Percentiles rank a stretch among this genome's conserved stretches.
phyloP scores from a whole-genome alignment of 2,329 filamentous ascomycete genomes.

The Phialophora verrucosa region DNA sequence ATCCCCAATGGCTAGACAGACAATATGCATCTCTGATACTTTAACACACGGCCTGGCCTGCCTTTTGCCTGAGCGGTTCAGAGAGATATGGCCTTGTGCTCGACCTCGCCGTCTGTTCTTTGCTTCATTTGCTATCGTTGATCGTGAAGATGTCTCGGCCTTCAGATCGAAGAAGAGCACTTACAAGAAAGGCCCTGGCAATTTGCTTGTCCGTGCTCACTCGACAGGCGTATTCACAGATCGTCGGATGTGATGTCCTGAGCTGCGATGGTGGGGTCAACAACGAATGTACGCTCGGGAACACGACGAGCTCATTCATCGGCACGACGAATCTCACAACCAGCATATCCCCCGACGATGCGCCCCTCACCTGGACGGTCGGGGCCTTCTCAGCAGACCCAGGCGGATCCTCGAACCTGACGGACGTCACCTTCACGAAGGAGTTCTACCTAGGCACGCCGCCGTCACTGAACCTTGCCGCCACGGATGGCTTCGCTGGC shows the following conservation, averaged over 20 bases:
- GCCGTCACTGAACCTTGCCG: constrained; percentile 21
- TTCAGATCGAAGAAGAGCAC: neutral
- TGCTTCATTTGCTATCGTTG: constrained; percentile 12
- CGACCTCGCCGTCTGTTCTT: constrained; percentile 11
- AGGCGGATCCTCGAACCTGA: constrained; percentile 13
- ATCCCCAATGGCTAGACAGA: neutral
- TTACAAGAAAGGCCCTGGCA: constrained; percentile 3
- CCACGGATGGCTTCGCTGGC: constrained; percentile 11
- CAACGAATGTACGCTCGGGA: constrained; percentile 27
- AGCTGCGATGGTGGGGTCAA: constrained; percentile 23
- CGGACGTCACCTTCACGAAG: constrained; percentile 21
- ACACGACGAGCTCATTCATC: constrained; percentile 27
- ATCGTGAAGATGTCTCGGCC: constrained; percentile 12
- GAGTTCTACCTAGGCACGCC: constrained; percentile 31
- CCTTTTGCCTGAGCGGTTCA: constrained; percentile 5
- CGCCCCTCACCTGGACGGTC: constrained; percentile 31
- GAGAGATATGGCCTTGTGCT: constrained; percentile 21
- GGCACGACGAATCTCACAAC: constrained; percentile 29
- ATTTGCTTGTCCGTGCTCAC: constrained; percentile 12
- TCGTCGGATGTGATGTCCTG: constrained; percentile 30
- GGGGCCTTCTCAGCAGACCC: constrained; percentile 14
- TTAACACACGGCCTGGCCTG: constrained; percentile 1
- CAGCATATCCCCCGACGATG: constrained; percentile 19
- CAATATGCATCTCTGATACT: constrained; percentile 3
- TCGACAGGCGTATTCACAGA: constrained; percentile 7